Evolutionary conservation across 139 green algal species (phyloP).

Genomic region (Chlamydomonas applanata): DNA sequence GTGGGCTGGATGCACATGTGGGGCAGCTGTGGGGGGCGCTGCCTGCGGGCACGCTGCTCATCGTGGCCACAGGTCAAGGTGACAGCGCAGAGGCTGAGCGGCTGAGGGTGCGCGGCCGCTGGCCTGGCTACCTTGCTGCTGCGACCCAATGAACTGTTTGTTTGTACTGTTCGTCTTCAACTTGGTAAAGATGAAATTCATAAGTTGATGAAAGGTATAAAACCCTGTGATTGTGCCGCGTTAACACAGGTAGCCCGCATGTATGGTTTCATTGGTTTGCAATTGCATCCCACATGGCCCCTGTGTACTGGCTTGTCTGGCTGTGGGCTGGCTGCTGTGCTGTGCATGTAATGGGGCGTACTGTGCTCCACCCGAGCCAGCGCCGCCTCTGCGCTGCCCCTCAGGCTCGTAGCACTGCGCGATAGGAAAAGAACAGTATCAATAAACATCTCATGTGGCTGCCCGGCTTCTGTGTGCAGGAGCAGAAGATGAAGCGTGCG

Average conservation of each 20-base stretch:
- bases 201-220: neutral
- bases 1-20: constrained; percentile 39
- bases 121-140: neutral
- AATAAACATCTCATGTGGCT: no score
- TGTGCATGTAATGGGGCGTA: no score
- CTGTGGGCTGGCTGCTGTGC: no score
- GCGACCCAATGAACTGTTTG: neutral
- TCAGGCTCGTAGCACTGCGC: no score
- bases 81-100: constrained; percentile 8
- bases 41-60: constrained; percentile 54
- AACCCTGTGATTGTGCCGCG: neutral
- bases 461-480: neutral
- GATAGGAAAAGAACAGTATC: no score
- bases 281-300: neutral
- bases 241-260: neutral
- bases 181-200: neutral
- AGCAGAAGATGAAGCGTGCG: constrained; percentile 3
- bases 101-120: constrained; percentile 2
- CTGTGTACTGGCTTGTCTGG: no score
- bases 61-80: constrained; percentile 59
- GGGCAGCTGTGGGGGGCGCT: constrained; percentile 39
- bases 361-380: no score
- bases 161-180: neutral
- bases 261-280: neutral
- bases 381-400: no score